These are phyloP conservation scores for Pseudonectria buxi DNA, from an alignment of 2,329 filamentous ascomycete species.

Conservation along the genomic window DNA sequence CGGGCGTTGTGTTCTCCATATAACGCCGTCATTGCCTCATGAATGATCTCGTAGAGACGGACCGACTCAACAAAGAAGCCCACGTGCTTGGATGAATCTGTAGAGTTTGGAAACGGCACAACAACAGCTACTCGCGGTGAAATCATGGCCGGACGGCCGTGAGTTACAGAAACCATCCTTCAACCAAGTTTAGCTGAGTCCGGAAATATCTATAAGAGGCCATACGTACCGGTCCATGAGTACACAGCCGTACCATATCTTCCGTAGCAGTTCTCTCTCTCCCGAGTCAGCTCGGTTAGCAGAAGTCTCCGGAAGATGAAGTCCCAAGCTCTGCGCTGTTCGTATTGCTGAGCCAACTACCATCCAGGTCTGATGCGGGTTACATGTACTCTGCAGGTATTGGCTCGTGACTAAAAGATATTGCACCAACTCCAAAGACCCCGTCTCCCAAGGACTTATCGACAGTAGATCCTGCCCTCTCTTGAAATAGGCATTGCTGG, in stretches of 20 bases:
- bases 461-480: constrained; percentile 36
- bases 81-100: constrained; percentile 6
- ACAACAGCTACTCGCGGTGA: constrained; percentile 17
- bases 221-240: constrained; percentile 31
- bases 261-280: constrained; percentile 22
- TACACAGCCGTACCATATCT: constrained; percentile 32
- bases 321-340: constrained; percentile 39
- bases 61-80: constrained; percentile 30
- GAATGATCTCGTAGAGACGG: constrained; percentile 32
- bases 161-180: constrained; percentile 30
- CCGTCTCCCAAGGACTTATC: constrained; percentile 35
- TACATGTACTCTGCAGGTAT: constrained; percentile 42
- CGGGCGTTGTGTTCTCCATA: constrained; percentile 16
- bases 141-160: constrained; percentile 31
- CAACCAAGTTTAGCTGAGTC: too few relatives aligned
- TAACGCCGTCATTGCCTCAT: constrained; percentile 23
- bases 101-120: constrained; percentile 21
- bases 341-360: constrained; percentile 39
- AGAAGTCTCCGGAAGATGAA: constrained; percentile 36
- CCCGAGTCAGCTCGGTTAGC: constrained; percentile 12
- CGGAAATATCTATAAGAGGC: too few relatives aligned
- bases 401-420: constrained; percentile 41
- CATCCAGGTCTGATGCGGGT: constrained; percentile 43
- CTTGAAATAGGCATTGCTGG: constrained; percentile 35
- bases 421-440: constrained; percentile 38